A percentile compares a stretch with the other conserved stretches of the same genome.
These are phyloP conservation scores for Rhodofomes roseus DNA, from an alignment of 1,284 basidiomycete genomes.

Conservation along the genomic window DNA sequence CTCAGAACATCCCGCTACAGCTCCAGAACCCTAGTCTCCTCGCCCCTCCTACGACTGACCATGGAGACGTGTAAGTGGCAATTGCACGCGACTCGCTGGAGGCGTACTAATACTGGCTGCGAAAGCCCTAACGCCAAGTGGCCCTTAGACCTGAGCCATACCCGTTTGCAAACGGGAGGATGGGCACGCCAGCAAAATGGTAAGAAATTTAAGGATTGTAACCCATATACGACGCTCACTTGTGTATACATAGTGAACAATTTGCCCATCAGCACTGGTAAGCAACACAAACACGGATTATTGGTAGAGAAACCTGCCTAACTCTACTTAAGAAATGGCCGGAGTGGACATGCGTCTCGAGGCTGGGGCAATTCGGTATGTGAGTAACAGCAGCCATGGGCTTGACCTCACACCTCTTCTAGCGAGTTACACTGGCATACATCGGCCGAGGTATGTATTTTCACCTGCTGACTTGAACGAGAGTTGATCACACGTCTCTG, in stretches of 20 bases:
- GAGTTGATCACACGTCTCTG: too few species aligned
- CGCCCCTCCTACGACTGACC: conserved; percentile 65
- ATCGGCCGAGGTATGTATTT: conserved; percentile 51
- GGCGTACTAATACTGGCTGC: not conserved
- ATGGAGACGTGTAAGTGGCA: conserved; percentile 50
- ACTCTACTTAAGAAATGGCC: conserved; percentile 43
- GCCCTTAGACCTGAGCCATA: conserved; percentile 68
- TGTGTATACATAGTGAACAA: conserved; percentile 34
- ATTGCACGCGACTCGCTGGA: conserved; percentile 16
- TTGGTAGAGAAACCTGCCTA: too few species aligned
- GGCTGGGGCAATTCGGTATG: conserved; percentile 59
- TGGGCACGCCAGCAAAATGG: conserved; percentile 73
- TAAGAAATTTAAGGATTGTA: conserved; percentile 20
- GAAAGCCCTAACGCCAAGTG: conserved; percentile 61
- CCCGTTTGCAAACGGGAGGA: conserved; percentile 65
- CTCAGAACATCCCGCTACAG: conserved; percentile 49
- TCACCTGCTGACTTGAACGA: too few species aligned
- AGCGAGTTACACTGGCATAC: conserved; percentile 77
- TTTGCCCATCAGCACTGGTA: conserved; percentile 59
- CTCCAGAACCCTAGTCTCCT: conserved; percentile 59
- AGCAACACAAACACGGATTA: conserved; percentile 4
- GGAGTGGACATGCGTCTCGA: conserved; percentile 71
- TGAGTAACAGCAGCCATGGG: not conserved
- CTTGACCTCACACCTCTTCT: not conserved
- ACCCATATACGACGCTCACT: not conserved